A percentile compares a stretch with the other conserved stretches of the same genome.
phyloP scores from a whole-genome alignment of 805 yeast genomes.

The Wickerhamomyces bisporus region DNA sequence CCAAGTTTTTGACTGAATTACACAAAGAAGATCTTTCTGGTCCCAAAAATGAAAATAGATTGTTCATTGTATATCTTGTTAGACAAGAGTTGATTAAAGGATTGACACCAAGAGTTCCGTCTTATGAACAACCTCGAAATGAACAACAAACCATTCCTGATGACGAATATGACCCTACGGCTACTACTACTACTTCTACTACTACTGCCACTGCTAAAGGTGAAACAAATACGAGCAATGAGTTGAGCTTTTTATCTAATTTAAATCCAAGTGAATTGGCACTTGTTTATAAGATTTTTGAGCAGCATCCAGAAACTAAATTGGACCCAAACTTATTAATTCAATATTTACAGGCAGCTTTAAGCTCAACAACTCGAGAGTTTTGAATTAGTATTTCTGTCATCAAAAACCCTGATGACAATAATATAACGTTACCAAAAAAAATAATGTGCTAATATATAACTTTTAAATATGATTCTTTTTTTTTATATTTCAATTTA shows the following conservation, averaged over 20 bases:
- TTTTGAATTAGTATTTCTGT: no score
- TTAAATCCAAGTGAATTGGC: slow-evolving; percentile 14
- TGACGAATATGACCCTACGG: slow-evolving; percentile 1
- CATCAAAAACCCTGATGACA: no score
- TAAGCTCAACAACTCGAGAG: no score
- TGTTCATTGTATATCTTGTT: slow-evolving; percentile 18
- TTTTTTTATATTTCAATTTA: no score
- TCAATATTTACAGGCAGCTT: slow-evolving; percentile 15
- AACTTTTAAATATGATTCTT: no score
- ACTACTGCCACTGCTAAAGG: background rate
- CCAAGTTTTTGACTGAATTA: slow-evolving; percentile 14
- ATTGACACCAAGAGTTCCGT: background rate
- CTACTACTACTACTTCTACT: background rate
- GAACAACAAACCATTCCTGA: background rate
- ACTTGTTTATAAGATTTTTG: slow-evolving; percentile 19
- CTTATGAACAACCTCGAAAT: no score
- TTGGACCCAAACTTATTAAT: slow-evolving; percentile 17
- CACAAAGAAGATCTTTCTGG: slow-evolving; percentile 1
- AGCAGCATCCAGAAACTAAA: slow-evolving; percentile 17
- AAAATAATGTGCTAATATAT: no score
- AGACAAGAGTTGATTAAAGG: slow-evolving; percentile 16
- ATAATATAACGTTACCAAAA: no score
- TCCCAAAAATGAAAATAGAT: slow-evolving; percentile 1
- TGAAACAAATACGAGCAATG: background rate
- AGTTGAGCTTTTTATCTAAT: slow-evolving; percentile 15